Conservation (phyloP, 345 rosid genomes). For the Citrus australasica region DNA sequence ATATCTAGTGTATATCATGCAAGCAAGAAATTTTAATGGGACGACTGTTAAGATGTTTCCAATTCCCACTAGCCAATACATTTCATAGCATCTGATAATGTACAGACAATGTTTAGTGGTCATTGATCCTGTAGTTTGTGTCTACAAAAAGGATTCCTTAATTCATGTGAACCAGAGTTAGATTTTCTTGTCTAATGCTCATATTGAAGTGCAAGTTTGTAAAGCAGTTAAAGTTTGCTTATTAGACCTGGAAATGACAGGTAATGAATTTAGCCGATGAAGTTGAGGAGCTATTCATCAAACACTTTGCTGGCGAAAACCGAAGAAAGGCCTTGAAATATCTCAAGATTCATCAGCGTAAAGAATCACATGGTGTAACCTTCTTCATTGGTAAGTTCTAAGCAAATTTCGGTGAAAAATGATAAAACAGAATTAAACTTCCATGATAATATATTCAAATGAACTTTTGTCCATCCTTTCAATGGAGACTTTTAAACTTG, state of each 20-base stretch:
- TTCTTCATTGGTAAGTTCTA: conserved; percentile 83
- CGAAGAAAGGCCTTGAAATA: conserved; percentile 86
- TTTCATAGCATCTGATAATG: conserved; percentile 11
- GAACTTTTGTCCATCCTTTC: conserved; percentile 11
- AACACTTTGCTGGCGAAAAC: conserved; percentile 82
- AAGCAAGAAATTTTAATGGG: conserved; percentile 6
- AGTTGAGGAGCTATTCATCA: conserved; percentile 80
- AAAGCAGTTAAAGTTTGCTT: conserved; percentile 19
- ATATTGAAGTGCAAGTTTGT: conserved; percentile 9
- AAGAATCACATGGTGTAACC: conserved; percentile 83
- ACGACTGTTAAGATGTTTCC: conserved; percentile 25
- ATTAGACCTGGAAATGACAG: conserved; percentile 54
- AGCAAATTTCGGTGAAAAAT: not conserved
- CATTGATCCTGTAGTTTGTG: conserved; percentile 14
- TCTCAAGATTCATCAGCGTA: conserved; percentile 75
- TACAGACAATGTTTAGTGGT: conserved; percentile 46
- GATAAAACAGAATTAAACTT: not conserved
- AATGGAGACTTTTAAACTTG: conserved; percentile 23
- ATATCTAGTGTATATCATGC: not conserved
- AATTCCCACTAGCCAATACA: conserved; percentile 28
- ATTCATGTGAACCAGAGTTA: conserved; percentile 9
- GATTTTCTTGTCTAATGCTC: conserved; percentile 33
- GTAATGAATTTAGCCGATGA: conserved; percentile 76
- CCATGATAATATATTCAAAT: conserved; percentile 3
- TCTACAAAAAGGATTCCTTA: conserved; percentile 17